Percentiles rank a stretch among this genome's conserved stretches.
Evolutionary conservation across 768 basidiomycete species (phyloP).

Genomic region (Termitomyces heimii): DNA sequence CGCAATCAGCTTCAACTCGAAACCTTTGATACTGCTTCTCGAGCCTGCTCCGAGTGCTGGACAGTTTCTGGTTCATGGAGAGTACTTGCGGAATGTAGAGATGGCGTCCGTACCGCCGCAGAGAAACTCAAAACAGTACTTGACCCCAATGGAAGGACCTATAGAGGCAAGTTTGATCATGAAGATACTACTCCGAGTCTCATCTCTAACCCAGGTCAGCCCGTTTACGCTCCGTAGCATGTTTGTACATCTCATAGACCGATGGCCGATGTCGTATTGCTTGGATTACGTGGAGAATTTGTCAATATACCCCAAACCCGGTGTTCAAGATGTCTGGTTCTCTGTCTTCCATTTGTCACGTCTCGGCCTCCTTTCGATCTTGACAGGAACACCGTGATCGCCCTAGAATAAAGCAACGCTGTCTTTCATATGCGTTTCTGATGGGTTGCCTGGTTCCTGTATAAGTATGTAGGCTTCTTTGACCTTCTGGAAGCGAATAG

Average conservation of each 20-base stretch:
- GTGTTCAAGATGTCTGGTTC: neutral
- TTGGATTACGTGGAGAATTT: neutral
- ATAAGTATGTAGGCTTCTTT: neutral
- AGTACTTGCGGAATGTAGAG: constrained; percentile 57
- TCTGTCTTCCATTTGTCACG: no score
- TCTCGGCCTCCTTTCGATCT: no score
- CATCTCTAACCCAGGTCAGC: constrained; percentile 21
- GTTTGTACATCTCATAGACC: neutral
- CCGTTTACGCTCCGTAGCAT: constrained; percentile 31
- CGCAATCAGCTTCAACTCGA: constrained; percentile 68
- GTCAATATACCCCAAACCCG: neutral
- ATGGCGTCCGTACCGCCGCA: constrained; percentile 57
- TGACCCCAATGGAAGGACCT: constrained; percentile 51
- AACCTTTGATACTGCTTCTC: constrained; percentile 66
- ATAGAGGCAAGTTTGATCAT: constrained; percentile 26
- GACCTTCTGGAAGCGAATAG: neutral
- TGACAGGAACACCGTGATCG: neutral
- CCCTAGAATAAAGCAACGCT: neutral
- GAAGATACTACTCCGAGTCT: constrained; percentile 2
- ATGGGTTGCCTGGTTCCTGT: neutral
- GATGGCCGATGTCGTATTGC: neutral
- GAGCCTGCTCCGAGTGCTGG: constrained; percentile 79
- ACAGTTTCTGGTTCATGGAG: constrained; percentile 63
- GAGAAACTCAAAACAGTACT: constrained; percentile 51
- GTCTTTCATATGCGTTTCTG: neutral